These are phyloP conservation scores for Paratinospora sagittata DNA, from an alignment of 164 flowering plant genomes.

Conservation along the genomic window DNA sequence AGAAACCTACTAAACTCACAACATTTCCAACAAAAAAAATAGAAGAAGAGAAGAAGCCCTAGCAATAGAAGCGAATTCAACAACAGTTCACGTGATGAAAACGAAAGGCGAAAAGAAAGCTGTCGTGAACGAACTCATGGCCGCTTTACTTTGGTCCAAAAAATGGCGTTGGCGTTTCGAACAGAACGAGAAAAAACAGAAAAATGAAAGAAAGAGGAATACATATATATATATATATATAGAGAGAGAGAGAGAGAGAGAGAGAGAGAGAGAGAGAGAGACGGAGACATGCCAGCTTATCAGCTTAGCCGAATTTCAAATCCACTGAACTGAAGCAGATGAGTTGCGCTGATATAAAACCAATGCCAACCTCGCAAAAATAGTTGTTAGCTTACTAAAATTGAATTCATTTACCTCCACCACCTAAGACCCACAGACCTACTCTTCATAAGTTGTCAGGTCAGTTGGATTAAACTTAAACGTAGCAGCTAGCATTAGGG, in stretches of 20 bases:
- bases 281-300: too few relatives aligned
- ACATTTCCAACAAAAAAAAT: not conserved
- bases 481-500: too few relatives aligned
- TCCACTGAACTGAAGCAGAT: too few relatives aligned
- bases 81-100: conserved; percentile 7
- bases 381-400: not conserved
- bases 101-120: not conserved
- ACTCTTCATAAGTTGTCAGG: too few relatives aligned
- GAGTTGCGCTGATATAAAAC: not conserved
- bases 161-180: not conserved
- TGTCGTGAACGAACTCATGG: not conserved
- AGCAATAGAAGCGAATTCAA: not conserved
- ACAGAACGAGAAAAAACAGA: not conserved
- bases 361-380: too few relatives aligned
- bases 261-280: too few relatives aligned
- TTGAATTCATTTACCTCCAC: not conserved
- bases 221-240: too few relatives aligned
- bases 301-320: not conserved
- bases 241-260: too few relatives aligned
- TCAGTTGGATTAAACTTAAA: too few relatives aligned
- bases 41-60: too few relatives aligned
- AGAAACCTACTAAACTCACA: not conserved
- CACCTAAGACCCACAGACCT: too few relatives aligned
- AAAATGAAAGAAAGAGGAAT: too few relatives aligned
- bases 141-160: not conserved